Evolutionary conservation across 805 yeast species (phyloP).

Genomic region (Kodamaea sagamina): DNA sequence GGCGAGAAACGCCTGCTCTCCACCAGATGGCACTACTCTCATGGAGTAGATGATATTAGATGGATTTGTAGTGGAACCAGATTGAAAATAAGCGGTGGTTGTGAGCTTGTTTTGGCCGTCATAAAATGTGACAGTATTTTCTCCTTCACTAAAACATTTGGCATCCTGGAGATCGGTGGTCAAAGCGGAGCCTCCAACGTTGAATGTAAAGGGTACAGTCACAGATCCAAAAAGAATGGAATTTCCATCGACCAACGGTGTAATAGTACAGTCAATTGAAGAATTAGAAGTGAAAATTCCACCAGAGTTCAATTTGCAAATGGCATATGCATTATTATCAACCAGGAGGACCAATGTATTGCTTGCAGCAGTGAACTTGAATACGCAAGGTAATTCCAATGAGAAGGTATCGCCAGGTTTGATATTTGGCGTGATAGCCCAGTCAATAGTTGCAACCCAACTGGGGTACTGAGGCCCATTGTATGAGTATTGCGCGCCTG

Average conservation of each 20-base stretch:
- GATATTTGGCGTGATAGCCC: constrained; percentile 15
- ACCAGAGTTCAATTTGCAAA: constrained; percentile 21
- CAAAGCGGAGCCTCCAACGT: constrained; percentile 13
- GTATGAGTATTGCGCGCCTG: neutral
- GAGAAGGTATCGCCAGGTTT: constrained; percentile 22
- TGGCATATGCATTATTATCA: constrained; percentile 21
- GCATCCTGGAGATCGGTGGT: constrained; percentile 21
- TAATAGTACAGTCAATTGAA: constrained; percentile 14
- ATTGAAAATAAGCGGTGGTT: constrained; percentile 8
- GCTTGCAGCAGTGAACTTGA: constrained; percentile 18
- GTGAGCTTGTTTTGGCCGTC: constrained; percentile 17
- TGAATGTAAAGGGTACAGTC: constrained; percentile 26
- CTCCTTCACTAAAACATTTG: constrained; percentile 20
- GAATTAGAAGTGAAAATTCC: constrained; percentile 14
- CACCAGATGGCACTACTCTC: constrained; percentile 16
- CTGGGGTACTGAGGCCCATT: constrained; percentile 13
- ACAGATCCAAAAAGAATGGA: constrained; percentile 12
- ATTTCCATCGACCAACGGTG: constrained; percentile 1
- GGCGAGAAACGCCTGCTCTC: constrained; percentile 12
- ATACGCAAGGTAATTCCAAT: constrained; percentile 19
- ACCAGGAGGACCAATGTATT: too few species aligned
- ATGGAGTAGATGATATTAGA: neutral
- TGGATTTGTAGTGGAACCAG: constrained; percentile 1
- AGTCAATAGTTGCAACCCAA: constrained; percentile 17
- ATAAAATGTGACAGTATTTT: constrained; percentile 21